Evolutionary conservation across 1,284 basidiomycete species (phyloP).

Genomic region (Singerocomus inundabilis): DNA sequence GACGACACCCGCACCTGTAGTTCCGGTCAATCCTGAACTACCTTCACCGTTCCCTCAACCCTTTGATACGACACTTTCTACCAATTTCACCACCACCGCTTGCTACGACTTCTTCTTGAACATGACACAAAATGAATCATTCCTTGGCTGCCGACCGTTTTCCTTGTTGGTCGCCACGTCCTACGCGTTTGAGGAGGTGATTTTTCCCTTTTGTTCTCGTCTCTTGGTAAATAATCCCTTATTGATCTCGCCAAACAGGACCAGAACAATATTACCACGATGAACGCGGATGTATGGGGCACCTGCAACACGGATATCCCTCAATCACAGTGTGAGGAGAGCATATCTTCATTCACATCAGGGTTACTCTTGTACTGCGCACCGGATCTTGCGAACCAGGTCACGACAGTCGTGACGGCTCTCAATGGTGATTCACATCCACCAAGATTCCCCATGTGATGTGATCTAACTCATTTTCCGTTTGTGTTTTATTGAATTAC

Average conservation of each 20-base stretch:
- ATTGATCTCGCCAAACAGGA: slow-evolving; percentile 42
- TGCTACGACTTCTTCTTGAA: slow-evolving; percentile 72
- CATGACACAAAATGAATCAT: slow-evolving; percentile 61
- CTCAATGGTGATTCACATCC: slow-evolving; percentile 44
- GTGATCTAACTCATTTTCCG: not conserved
- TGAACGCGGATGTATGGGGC: slow-evolving; percentile 73
- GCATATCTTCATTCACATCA: slow-evolving; percentile 61
- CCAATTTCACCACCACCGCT: slow-evolving; percentile 58
- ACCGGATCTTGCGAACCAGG: slow-evolving; percentile 50
- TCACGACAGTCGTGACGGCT: slow-evolving; percentile 48
- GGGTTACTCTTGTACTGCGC: slow-evolving; percentile 48
- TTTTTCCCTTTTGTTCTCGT: slow-evolving; percentile 17
- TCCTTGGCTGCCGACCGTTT: slow-evolving; percentile 72
- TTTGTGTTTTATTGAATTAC: slow-evolving; percentile 1
- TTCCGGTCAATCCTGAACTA: slow-evolving; percentile 43
- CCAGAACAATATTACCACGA: slow-evolving; percentile 56
- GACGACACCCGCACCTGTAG: slow-evolving; percentile 37
- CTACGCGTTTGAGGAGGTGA: slow-evolving; percentile 54
- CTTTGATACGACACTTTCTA: slow-evolving; percentile 60
- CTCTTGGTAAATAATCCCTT: slow-evolving; percentile 5
- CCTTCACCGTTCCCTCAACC: slow-evolving; percentile 77
- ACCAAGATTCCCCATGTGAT: not conserved
- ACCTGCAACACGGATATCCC: slow-evolving; percentile 65
- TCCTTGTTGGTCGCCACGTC: slow-evolving; percentile 66
- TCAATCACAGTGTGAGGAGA: slow-evolving; percentile 50